phyloP scores from a whole-genome alignment of 1,139 yeast genomes.

The Tardiomyces blankii region DNA sequence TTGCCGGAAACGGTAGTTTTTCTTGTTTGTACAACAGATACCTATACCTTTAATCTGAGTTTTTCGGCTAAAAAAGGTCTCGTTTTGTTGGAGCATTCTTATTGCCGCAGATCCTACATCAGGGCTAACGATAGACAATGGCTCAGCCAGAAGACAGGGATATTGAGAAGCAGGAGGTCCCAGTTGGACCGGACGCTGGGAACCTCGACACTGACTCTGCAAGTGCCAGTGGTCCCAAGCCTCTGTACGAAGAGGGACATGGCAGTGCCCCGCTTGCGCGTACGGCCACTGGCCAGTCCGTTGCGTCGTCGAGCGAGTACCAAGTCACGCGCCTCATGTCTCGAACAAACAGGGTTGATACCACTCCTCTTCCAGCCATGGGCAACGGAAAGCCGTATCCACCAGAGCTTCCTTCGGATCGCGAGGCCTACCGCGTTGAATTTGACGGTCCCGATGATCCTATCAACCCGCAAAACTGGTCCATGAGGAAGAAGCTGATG shows the following conservation, averaged over 20 bases:
- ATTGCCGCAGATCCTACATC: too few relatives aligned
- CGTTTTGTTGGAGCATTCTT: too few relatives aligned
- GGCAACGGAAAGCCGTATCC: constrained; percentile 6
- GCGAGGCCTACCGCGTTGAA: constrained; percentile 38
- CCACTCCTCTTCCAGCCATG: constrained; percentile 3
- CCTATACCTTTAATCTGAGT: too few relatives aligned
- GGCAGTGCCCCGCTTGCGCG: background rate
- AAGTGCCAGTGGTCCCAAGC: background rate
- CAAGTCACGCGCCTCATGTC: too few relatives aligned
- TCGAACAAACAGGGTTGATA: constrained; percentile 20
- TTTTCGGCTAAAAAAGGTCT: too few relatives aligned
- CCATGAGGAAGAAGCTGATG: constrained; percentile 24
- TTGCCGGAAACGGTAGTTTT: too few relatives aligned
- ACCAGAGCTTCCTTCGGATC: constrained; percentile 27
- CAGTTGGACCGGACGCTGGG: background rate
- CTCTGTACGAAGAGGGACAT: background rate
- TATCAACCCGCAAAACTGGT: constrained; percentile 38
- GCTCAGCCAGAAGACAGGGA: background rate
- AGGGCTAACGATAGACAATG: background rate
- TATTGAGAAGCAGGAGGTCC: background rate
- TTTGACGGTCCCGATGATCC: constrained; percentile 45
- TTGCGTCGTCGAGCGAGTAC: background rate
- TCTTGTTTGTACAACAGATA: too few relatives aligned
- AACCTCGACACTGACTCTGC: background rate
- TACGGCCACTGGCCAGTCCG: background rate